Base-by-base conservation (phyloP, 1,139 yeast genomes). In the Petasospora rhodanensis region DNA sequence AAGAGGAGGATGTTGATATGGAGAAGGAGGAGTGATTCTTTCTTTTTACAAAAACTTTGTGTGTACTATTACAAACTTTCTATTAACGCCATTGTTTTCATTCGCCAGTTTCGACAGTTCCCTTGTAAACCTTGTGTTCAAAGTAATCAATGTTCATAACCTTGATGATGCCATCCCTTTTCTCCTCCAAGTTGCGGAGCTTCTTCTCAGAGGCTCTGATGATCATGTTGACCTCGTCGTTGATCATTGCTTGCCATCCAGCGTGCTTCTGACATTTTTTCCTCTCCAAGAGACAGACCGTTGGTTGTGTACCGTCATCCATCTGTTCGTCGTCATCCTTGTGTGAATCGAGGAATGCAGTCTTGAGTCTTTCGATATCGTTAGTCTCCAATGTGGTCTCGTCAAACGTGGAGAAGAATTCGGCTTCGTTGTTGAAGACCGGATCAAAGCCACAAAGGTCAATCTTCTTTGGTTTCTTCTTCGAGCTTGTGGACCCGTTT, bases 241-340 rank as follows among this genome's bases (percentile, higher is more conserved):
- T 54, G 12, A 68, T 50, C 33, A 83, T 68, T 29, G 62, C 61
- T 54, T 66, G 68, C 94, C 94, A 84, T 0, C 81, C 79, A 29
- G 66, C 64, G 49, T 84, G 94, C 31, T 75, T 69, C 5, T 56
- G 55, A 53, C 95, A 84, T 47, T 79, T 79, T 32, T 77, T 67
- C 42, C 73, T 73, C 33, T 82, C 91, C n/a, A 61, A 58, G 12
- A 75, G 50, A 51, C 94, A 84, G 3, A 76, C 20, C 3, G 26
- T n/a, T 15, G 22, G 40, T 42, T 7, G n/a, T n/a, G 28, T 14
- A 14, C 14, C 5, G n/a, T 41, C 46, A 11, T 34, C 26, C 3
- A 41, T 40, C n/a, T 37, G 31, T 29, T 47, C 34, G 18, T 49
- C 37, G 13, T 33, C 19, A 26, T 35, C 34, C n/a, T 12, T 7